Evolutionary conservation across 2,329 filamentous ascomycete genomes (phyloP), one percentile per base, ranked within the genome.

Genomic region (Aureobasidium sp.): DNA sequence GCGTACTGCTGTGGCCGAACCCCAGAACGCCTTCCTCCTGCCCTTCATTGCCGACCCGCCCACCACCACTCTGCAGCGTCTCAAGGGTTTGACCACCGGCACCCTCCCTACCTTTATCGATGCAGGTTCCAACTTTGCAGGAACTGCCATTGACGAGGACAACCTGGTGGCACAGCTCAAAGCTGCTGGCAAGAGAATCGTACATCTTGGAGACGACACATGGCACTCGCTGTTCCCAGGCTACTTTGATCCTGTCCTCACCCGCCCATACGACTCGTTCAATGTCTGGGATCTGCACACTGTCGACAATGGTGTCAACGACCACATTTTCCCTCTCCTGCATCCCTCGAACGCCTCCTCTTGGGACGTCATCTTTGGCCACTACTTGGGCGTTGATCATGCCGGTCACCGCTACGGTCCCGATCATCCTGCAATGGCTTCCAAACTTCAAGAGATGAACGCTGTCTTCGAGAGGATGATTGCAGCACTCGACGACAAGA

Each of bases 251-350:
- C 74, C 83, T 7, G 86, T 91, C 54, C 81, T 96, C 54, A 95
- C 90, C 61, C 81, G 78, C 61, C 82, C 93, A 0, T 98, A 95
- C 68, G 91, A 97, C 67, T 97, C 91, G 57, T 95, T 98, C 73
- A 96, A 97, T 64, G 93, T 97, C 6, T 96, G 90, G 89, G 93
- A 98, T 68, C 71, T 98, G 62, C 90, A 97, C 68, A 97, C 93
- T 0, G 88, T 98, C 2, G 93, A 98, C 66, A 91, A 96, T 64
- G 93, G 93, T 1, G 93, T 98, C 21, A 86, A 85, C 11, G 86
- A 95, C 61, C 87, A 97, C 69, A 83, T 98, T 6, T 86, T 93
- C 57, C 93, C 93, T 1, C 76, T 97, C 2, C 70, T 98, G 58
- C 76, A 84, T 44, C 68, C 79, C 1, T 74, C 79, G 44, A 83